Conservation (phyloP, 306 rosid genomes). For the Vachellia collinsii region DNA sequence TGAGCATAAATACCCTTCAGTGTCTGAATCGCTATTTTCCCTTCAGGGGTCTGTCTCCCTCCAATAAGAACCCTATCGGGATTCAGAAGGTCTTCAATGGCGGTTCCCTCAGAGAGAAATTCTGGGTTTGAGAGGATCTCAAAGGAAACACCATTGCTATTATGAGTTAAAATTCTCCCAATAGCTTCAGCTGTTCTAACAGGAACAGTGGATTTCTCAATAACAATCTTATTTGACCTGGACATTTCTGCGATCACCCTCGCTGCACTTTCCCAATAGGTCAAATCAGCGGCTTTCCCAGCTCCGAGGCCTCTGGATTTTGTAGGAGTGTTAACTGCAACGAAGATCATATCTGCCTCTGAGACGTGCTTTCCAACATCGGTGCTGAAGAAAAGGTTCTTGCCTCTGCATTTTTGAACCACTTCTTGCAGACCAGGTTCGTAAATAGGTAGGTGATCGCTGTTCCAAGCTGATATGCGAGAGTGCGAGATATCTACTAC, state of each 20-base stretch:
- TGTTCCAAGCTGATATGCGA: slow-evolving; percentile 77
- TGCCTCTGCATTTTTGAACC: slow-evolving; percentile 75
- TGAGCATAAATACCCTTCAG: slow-evolving; percentile 64
- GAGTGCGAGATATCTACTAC: slow-evolving; percentile 83
- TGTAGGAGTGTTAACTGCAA: slow-evolving; percentile 81
- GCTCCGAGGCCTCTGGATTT: slow-evolving; percentile 78
- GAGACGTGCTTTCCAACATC: slow-evolving; percentile 68
- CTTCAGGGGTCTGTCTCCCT: slow-evolving; percentile 65
- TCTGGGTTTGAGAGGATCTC: slow-evolving; percentile 81
- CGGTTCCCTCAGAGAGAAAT: slow-evolving; percentile 89
- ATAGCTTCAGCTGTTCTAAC: slow-evolving; percentile 85
- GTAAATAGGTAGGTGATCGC: slow-evolving; percentile 74
- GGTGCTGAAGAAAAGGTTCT: slow-evolving; percentile 77
- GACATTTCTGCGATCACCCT: slow-evolving; percentile 77
- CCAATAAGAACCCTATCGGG: slow-evolving; percentile 82
- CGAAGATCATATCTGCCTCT: slow-evolving; percentile 81
- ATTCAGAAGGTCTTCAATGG: slow-evolving; percentile 69
- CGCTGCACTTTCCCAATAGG: slow-evolving; percentile 90
- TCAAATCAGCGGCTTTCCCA: slow-evolving; percentile 82
- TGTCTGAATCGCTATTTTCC: slow-evolving; percentile 59
- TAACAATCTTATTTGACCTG: slow-evolving; percentile 68
- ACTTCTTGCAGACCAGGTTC: slow-evolving; percentile 81
- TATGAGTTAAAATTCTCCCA: slow-evolving; percentile 65
- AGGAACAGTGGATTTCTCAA: slow-evolving; percentile 88
- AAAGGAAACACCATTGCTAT: slow-evolving; percentile 61